phyloP scores from a whole-genome alignment of 2,329 filamentous ascomycete genomes.

The Cladosporium sp. region DNA sequence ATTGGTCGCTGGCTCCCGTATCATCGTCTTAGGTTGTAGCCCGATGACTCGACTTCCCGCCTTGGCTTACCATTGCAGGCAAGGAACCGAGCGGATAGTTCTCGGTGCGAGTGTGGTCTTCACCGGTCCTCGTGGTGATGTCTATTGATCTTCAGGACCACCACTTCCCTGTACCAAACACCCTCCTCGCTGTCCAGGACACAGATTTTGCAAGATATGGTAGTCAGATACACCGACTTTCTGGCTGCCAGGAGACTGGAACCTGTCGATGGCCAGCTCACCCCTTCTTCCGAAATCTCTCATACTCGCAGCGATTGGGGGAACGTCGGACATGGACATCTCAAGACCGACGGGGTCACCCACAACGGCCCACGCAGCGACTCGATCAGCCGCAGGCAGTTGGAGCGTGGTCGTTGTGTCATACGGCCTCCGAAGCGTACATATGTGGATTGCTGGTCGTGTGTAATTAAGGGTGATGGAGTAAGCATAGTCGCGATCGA shows the following conservation, averaged over 20 bases:
- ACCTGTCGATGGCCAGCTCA: not conserved
- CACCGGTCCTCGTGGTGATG: not conserved
- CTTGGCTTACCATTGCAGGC: not conserved
- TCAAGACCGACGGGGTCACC: too few relatives aligned
- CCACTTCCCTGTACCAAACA: not conserved
- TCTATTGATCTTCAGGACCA: not conserved
- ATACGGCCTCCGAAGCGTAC: conserved; percentile 49
- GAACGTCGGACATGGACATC: conserved; percentile 1
- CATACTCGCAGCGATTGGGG: not conserved
- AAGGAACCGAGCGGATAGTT: not conserved
- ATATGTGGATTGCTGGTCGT: conserved; percentile 50
- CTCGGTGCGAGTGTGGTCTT: not conserved
- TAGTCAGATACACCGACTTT: not conserved
- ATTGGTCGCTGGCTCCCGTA: not conserved
- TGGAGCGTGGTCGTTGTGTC: conserved; percentile 28
- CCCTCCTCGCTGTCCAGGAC: not conserved
- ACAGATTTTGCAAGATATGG: conserved; percentile 3
- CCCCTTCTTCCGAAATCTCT: not conserved
- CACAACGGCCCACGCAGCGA: too few relatives aligned
- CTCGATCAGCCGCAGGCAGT: too few relatives aligned
- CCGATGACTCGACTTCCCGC: not conserved
- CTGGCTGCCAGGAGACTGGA: not conserved
- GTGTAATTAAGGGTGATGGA: conserved; percentile 48
- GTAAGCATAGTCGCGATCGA: conserved; percentile 31
- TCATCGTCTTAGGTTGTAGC: conserved; percentile 4